Evolutionary conservation across 2,329 filamentous ascomycete species (phyloP).

Genomic region (Cercospora sp.): DNA sequence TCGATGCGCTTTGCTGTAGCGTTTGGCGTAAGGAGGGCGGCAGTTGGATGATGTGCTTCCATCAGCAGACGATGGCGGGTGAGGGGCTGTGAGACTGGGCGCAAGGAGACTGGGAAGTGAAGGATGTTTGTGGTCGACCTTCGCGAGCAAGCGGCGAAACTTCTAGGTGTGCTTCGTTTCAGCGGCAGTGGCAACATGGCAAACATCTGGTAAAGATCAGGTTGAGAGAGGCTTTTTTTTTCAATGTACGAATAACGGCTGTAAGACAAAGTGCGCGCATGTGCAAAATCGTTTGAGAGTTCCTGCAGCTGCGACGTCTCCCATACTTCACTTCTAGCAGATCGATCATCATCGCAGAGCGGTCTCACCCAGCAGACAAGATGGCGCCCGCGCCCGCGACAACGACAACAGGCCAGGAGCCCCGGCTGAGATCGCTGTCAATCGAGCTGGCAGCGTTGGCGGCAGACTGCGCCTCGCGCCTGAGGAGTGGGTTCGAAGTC

Average conservation of each 20-base stretch:
- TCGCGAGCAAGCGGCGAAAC: background rate
- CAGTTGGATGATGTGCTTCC: slow-evolving; percentile 34
- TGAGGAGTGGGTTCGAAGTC: background rate
- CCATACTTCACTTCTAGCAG: background rate
- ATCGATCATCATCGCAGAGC: background rate
- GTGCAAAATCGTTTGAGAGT: background rate
- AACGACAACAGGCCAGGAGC: background rate
- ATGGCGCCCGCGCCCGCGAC: background rate
- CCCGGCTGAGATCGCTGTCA: background rate
- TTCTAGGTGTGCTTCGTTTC: background rate
- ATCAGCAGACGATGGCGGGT: slow-evolving; percentile 35
- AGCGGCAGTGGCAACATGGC: background rate
- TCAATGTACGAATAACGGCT: background rate
- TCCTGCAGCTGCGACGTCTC: background rate
- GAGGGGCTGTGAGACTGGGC: background rate
- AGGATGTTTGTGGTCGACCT: background rate
- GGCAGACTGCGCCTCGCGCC: background rate
- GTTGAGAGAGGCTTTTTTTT: background rate
- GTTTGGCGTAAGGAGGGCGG: slow-evolving; percentile 34
- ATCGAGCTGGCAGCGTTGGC: background rate
- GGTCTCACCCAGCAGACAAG: background rate
- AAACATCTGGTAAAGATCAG: background rate
- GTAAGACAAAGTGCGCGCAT: background rate
- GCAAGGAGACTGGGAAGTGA: background rate
- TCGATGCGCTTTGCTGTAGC: slow-evolving; percentile 36